A percentile compares a stretch with the other conserved stretches of the same genome.
phyloP scores from a whole-genome alignment of 2,329 filamentous ascomycete genomes.

The Xylariomycetidae sp. region DNA sequence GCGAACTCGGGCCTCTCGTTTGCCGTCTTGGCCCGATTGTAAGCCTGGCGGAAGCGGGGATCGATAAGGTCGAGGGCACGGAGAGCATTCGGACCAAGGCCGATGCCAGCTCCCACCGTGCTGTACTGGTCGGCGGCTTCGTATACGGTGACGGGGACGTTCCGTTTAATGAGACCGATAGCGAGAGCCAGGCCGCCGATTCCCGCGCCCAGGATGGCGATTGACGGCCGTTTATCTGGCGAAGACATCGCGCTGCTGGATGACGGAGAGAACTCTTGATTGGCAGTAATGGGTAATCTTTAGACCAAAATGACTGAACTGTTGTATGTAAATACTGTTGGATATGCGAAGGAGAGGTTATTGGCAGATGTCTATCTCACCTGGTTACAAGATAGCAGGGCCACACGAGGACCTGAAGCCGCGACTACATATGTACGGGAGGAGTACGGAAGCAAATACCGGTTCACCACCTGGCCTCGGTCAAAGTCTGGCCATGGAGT shows the following conservation, averaged over 20 bases:
- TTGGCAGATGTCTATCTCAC: too few species aligned
- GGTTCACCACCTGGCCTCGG: too few species aligned
- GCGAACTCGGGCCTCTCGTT: conserved; percentile 31
- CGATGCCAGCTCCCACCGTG: conserved; percentile 27
- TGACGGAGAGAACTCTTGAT: too few species aligned
- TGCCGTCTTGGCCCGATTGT: conserved; percentile 31
- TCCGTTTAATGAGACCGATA: conserved; percentile 23
- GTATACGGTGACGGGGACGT: conserved; percentile 21
- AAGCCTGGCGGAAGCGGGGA: conserved; percentile 28
- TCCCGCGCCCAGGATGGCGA: conserved; percentile 24
- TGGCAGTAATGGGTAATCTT: too few species aligned
- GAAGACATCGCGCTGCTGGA: conserved; percentile 2
- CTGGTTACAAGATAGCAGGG: too few species aligned
- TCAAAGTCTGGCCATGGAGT: too few species aligned
- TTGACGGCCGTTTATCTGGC: conserved; percentile 7
- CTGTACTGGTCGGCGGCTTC: conserved; percentile 21
- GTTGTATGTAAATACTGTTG: too few species aligned
- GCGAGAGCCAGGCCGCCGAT: conserved; percentile 24
- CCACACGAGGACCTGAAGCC: too few species aligned
- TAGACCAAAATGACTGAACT: too few species aligned
- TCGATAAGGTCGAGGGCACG: conserved; percentile 36
- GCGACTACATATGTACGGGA: too few species aligned
- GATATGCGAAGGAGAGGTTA: too few species aligned
- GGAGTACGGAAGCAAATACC: too few species aligned
- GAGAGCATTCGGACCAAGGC: conserved; percentile 35